Conservation (phyloP, 2,329 filamentous ascomycete genomes). For the Nigrospora sphaerica region DNA sequence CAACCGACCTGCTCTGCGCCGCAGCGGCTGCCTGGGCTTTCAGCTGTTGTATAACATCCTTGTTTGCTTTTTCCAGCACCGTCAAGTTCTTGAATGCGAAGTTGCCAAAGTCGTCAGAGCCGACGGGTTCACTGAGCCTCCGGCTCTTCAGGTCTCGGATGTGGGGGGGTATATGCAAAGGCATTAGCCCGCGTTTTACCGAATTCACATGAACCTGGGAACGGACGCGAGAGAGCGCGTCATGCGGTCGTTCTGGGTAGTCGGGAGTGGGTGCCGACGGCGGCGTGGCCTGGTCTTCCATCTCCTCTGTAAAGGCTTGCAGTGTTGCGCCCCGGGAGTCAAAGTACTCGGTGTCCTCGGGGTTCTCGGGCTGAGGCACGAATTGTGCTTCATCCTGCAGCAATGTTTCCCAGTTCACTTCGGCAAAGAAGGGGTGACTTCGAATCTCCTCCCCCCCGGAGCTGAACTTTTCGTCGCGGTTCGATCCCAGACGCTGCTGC, state of each 20-base stretch:
- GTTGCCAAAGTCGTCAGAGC: slow-evolving; percentile 86
- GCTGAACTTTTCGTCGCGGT: slow-evolving; percentile 71
- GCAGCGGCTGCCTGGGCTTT: slow-evolving; percentile 79
- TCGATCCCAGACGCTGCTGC: slow-evolving; percentile 73
- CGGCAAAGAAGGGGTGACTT: slow-evolving; percentile 80
- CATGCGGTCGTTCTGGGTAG: slow-evolving; percentile 84
- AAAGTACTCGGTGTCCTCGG: slow-evolving; percentile 97
- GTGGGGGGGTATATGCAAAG: slow-evolving; percentile 91
- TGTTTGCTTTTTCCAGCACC: slow-evolving; percentile 95
- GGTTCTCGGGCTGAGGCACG: slow-evolving; percentile 84
- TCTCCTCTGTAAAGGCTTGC: slow-evolving; percentile 87
- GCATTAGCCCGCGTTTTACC: slow-evolving; percentile 87
- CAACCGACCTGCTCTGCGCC: slow-evolving; percentile 45
- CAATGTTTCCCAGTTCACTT: slow-evolving; percentile 81
- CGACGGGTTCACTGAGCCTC: slow-evolving; percentile 82
- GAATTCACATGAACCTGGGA: slow-evolving; percentile 68
- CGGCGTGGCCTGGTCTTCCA: slow-evolving; percentile 80
- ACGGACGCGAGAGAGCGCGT: slow-evolving; percentile 83
- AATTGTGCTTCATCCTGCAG: slow-evolving; percentile 96
- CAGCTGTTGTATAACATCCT: slow-evolving; percentile 95
- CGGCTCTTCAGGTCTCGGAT: slow-evolving; percentile 85
- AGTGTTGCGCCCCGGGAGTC: slow-evolving; percentile 86
- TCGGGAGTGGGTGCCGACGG: slow-evolving; percentile 66
- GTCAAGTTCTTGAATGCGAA: slow-evolving; percentile 97
- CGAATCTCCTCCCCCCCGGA: slow-evolving; percentile 90